Base-by-base conservation (phyloP, 768 basidiomycete genomes). In the Lactarius deliciosus region DNA sequence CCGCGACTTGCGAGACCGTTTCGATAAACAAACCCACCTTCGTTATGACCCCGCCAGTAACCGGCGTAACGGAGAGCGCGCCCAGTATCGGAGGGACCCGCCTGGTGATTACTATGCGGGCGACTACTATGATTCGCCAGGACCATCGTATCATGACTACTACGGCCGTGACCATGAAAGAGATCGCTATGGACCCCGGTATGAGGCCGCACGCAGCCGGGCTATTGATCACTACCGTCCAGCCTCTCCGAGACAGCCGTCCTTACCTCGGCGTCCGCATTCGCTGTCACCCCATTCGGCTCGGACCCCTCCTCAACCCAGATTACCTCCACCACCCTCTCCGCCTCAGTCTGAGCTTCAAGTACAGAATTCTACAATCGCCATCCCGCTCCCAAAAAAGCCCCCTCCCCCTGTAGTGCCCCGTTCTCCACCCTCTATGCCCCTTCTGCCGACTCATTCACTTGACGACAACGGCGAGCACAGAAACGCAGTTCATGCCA, bases 341-440 rank as follows among this genome's bases (percentile, higher is more conserved):
- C 72, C 73, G 13, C 74, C 72, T 32, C 69, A 64, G 16, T 74
- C 72, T 36, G 34, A 40, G 5, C n/a, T 61, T 57, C 57, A 64
- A 67, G 20, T 63, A 56, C 78, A 76, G 66, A 74, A 78, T 41
- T 71, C 70, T 15, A 74, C 73, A 7, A 75, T 82, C 0, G 80
- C 80, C 11, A 60, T 63, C 22, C 32, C n/a, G 18, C 61, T 62
- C 32, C 58, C 57, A 13, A 66, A 67, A 54, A 63, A 53, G 30
- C 64, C 64, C 8, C 16, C 38, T 57, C 30, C 61, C 11, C 50
- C 43, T 9, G 10, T 34, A 28, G 54, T 60, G 18, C 32, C 32
- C 25, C 61, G 2, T 43, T 60, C 66, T 43, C 61, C 61, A 20
- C 61, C 38, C 13, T 63, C 57, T 40, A 15, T 64, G 10, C 53